Evolutionary conservation across 2,329 filamentous ascomycete genomes (phyloP).

Genomic region (Phoma herbarum): DNA sequence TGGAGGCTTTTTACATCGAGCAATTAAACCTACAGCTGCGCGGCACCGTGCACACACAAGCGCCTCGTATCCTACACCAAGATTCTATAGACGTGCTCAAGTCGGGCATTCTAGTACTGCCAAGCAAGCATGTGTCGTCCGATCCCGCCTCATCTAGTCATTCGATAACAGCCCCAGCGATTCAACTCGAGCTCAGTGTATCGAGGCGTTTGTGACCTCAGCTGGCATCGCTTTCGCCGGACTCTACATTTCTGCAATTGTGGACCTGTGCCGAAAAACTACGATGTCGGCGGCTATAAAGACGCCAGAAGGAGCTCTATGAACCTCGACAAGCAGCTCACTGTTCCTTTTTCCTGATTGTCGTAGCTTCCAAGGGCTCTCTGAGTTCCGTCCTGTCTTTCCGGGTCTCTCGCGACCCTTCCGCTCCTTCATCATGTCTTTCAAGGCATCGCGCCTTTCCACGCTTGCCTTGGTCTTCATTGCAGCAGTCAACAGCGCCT

Average conservation of each 20-base stretch:
- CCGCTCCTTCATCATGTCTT: background rate
- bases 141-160: background rate
- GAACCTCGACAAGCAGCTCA: background rate
- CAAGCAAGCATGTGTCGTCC: background rate
- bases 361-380: background rate
- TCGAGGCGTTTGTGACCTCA: background rate
- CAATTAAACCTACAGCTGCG: too few species aligned
- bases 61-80: too few species aligned
- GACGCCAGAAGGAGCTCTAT: too few species aligned
- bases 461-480: background rate
- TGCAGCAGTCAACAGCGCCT: background rate
- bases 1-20: too few species aligned
- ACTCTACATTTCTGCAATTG: too few species aligned
- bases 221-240: background rate
- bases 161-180: too few species aligned
- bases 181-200: background rate
- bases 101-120: too few species aligned
- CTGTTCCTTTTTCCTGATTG: too few species aligned
- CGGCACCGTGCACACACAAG: too few species aligned
- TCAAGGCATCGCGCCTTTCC: background rate
- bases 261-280: too few species aligned
- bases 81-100: too few species aligned
- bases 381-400: background rate
- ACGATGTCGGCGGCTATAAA: too few species aligned
- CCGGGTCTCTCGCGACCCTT: background rate